Conservation (phyloP, 2,329 filamentous ascomycete genomes). For the Neodidymelliopsis sp. region DNA sequence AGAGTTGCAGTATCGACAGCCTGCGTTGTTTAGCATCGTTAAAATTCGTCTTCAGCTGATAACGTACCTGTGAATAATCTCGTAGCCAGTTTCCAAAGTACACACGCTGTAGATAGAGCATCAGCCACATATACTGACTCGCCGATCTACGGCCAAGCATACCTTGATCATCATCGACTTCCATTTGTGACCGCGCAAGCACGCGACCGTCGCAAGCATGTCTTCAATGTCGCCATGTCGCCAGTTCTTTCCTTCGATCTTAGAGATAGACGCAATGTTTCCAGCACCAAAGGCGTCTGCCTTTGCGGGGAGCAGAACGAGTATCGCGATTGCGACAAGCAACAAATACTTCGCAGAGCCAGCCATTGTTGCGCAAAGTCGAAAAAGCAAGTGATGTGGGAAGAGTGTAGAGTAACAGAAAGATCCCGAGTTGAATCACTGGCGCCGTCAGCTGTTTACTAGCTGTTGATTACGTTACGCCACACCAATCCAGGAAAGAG, state of each 20-base stretch:
- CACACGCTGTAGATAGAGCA: slow-evolving; percentile 39
- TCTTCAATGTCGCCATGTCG: slow-evolving; percentile 63
- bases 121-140: slow-evolving; percentile 23
- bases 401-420: slow-evolving; percentile 13
- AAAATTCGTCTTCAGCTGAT: slow-evolving; percentile 28
- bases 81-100: slow-evolving; percentile 58
- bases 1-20: slow-evolving; percentile 64
- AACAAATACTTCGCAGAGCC: slow-evolving; percentile 44
- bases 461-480: slow-evolving; percentile 17
- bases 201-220: slow-evolving; percentile 58
- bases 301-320: slow-evolving; percentile 47
- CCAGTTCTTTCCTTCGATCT: slow-evolving; percentile 58
- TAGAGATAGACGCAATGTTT: slow-evolving; percentile 52
- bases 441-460: slow-evolving; percentile 19
- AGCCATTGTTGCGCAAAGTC: slow-evolving; percentile 37
- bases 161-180: slow-evolving; percentile 56
- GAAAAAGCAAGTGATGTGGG: slow-evolving; percentile 5
- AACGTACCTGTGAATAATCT: slow-evolving; percentile 62
- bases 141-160: slow-evolving; percentile 1
- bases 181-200: slow-evolving; percentile 53
- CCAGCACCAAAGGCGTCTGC: slow-evolving; percentile 57
- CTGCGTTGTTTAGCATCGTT: slow-evolving; percentile 54
- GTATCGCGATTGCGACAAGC: slow-evolving; percentile 46
- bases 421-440: slow-evolving; percentile 5
- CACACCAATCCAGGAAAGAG: slow-evolving; percentile 8